Base-by-base conservation (phyloP, 345 rosid species). In the Conringia planisiliqua region DNA sequence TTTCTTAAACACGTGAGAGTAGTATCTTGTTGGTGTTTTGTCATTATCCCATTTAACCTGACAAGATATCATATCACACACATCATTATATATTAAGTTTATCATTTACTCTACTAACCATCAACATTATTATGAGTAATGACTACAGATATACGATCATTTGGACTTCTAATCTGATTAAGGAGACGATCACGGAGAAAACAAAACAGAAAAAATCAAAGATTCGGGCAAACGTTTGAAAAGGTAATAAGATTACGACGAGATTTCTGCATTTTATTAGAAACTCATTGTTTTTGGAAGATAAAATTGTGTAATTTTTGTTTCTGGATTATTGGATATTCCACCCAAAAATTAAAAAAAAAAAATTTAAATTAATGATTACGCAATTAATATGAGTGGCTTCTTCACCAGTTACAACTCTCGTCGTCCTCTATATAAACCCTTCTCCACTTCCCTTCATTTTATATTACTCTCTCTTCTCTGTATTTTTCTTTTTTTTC, bases 401-500 rank as follows among this genome's bases (percentile, higher is more conserved):
- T 17, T 66, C 38, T 17, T 38, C 47, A 47, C 66, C 35, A n/a
- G 58, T 66, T 24, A 61, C 57, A 24, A 76, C 58, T 55, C 59
- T 8, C 68, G 3, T 75, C 70, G 14, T 62, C 70, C 36, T 54
- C 55, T 78, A 71, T 78, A 78, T 71, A 78, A 72, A 66, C 77
- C 68, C 22, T 24, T 39, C 43, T 26, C 42, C 38, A 4, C 58
- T 27, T 11, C 24, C 13, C 16, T 12, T 29, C 46, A 38, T 46
- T 71, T 77, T 58, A 24, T 32, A 65, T 47, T 39, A 30, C 11
- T 38, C 42, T 62, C 22, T 22, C 24, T 22, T 22, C 24, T 22
- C 24, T 2, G 50, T 26, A 5, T 29, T 27, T 46, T 44, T 52
- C 32, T n/a, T 18, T 7, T 11, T 2, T 18, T 16, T 66, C 22